These are phyloP conservation scores for Grosmannia serpens DNA, from an alignment of 2,329 filamentous ascomycete species.

Conservation along the genomic window DNA sequence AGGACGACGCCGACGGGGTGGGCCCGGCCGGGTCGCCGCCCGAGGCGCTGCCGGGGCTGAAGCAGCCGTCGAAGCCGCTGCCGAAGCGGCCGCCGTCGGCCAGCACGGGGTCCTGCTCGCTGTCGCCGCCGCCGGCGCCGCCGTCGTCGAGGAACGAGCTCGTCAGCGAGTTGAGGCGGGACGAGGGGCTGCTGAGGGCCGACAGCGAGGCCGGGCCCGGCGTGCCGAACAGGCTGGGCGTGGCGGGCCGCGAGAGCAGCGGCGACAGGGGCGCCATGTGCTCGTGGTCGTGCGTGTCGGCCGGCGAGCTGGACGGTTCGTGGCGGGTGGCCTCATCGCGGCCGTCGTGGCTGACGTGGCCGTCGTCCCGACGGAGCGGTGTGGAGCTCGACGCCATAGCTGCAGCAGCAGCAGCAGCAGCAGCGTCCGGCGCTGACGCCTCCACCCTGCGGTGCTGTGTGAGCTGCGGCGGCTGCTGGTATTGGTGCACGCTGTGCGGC, in stretches of 20 bases:
- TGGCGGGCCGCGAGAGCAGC: slow-evolving; percentile 27
- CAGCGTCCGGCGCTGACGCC: neutral
- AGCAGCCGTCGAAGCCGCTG: neutral
- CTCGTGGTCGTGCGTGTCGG: neutral
- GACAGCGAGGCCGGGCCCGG: slow-evolving; percentile 24
- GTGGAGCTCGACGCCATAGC: neutral
- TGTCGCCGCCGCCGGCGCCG: slow-evolving; percentile 21
- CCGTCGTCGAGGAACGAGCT: slow-evolving; percentile 33
- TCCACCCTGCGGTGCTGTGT: neutral
- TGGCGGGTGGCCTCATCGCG: neutral
- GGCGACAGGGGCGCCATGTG: neutral
- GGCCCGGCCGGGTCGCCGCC: neutral
- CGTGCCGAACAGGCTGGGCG: slow-evolving; percentile 29
- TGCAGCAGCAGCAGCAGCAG: neutral
- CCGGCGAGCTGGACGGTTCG: neutral
- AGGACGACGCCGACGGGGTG: neutral
- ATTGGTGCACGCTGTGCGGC: neutral
- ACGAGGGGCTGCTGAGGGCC: slow-evolving; percentile 29
- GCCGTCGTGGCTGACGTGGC: neutral
- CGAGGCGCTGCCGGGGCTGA: neutral
- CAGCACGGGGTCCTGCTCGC: slow-evolving; percentile 27
- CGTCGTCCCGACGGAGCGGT: neutral
- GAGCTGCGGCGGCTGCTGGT: neutral
- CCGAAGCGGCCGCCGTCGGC: neutral
- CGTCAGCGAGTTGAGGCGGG: slow-evolving; percentile 36